A percentile compares a stretch with the other conserved stretches of the same genome.
phyloP scores from a whole-genome alignment of 108 stramenopile species.

The Nitzschia palea region DNA sequence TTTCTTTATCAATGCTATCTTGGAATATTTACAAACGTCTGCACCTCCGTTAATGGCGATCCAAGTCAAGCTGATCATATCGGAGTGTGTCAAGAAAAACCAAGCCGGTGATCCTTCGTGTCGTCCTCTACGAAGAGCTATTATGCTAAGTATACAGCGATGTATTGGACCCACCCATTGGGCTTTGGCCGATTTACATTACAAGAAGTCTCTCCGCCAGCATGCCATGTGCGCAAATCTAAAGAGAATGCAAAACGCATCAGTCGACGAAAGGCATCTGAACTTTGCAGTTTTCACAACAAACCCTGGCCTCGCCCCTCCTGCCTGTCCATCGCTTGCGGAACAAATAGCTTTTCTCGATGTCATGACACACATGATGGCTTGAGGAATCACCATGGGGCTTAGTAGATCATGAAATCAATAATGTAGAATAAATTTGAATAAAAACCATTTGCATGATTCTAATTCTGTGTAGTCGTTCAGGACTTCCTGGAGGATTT shows the following conservation, averaged over 20 bases:
- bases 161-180: neutral
- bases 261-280: no score
- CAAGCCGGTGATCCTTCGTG: neutral
- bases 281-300: no score
- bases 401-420: no score
- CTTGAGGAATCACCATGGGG: no score
- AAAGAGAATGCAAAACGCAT: neutral
- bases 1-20: neutral
- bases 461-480: no score
- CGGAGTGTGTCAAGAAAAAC: neutral
- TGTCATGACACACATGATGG: no score
- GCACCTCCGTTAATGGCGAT: neutral
- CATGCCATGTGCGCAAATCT: neutral
- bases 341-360: no score
- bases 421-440: no score
- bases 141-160: neutral
- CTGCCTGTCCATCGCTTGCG: no score
- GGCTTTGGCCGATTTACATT: neutral
- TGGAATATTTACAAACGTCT: neutral
- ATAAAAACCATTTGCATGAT: no score
- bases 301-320: no score
- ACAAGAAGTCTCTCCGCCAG: neutral
- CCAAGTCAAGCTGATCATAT: neutral
- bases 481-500: no score
- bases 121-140: neutral